Evolutionary conservation across 176 grass and related monocot genomes (phyloP).

Genomic region (Leersia perrieri): DNA sequence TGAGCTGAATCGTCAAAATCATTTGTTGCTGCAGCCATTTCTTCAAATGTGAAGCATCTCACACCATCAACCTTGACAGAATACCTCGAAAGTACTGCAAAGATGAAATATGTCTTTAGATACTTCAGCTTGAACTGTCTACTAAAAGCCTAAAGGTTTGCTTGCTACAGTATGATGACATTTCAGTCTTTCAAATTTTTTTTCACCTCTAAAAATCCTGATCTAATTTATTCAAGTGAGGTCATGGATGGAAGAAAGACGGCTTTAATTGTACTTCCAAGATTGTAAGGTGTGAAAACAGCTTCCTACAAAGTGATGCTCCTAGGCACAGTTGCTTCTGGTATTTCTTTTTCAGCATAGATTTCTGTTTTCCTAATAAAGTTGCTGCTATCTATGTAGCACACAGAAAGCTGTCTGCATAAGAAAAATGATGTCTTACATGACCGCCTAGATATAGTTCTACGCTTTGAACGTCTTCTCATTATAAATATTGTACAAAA

Average conservation of each 20-base stretch:
- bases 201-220: background rate
- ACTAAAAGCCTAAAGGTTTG: background rate
- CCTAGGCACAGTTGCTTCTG: background rate
- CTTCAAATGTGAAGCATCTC: constrained; percentile 77
- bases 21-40: constrained; percentile 71
- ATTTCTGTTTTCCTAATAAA: background rate
- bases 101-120: constrained; percentile 31
- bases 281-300: background rate
- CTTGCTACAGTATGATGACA: background rate
- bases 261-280: background rate
- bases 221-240: background rate
- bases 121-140: constrained; percentile 10
- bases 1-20: constrained; percentile 66
- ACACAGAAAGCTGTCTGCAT: background rate
- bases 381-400: constrained; percentile 5
- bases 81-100: constrained; percentile 56
- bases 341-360: background rate
- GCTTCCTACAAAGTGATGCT: background rate
- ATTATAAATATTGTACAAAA: constrained; percentile 71
- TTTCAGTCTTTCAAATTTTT: background rate
- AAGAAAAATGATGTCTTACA: constrained; percentile 47
- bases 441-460: constrained; percentile 45
- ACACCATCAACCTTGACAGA: constrained; percentile 84
- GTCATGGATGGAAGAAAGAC: constrained; percentile 5
- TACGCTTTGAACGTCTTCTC: constrained; percentile 41